Conservation (phyloP, 1,284 basidiomycete species). For the Neonothopanus nambi region DNA sequence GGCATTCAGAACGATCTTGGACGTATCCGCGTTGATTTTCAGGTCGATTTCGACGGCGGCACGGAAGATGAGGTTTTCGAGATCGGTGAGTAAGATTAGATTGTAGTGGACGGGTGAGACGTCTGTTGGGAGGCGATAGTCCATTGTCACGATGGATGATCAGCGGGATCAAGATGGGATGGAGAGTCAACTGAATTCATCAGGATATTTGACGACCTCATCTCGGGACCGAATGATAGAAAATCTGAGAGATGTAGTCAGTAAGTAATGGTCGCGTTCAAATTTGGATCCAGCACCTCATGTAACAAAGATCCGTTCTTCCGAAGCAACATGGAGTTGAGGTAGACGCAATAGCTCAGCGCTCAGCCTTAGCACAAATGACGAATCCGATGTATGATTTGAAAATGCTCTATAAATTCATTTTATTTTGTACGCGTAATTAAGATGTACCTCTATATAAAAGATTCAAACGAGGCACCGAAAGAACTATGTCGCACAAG, state of each 20-base stretch:
- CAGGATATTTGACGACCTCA: too few relatives aligned
- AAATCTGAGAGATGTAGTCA: too few relatives aligned
- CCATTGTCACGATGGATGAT: not conserved
- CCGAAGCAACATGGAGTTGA: not conserved
- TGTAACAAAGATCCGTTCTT: not conserved
- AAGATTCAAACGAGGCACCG: not conserved
- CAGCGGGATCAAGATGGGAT: too few relatives aligned
- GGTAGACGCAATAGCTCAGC: too few relatives aligned
- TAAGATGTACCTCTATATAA: not conserved
- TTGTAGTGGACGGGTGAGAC: conserved; percentile 70
- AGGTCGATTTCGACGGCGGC: conserved; percentile 66
- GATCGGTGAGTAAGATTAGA: conserved; percentile 69
- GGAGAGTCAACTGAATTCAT: too few relatives aligned
- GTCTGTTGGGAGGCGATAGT: conserved; percentile 59
- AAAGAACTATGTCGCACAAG: not conserved
- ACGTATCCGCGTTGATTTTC: conserved; percentile 55
- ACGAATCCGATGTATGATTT: not conserved
- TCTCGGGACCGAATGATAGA: too few relatives aligned
- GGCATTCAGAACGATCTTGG: conserved; percentile 58
- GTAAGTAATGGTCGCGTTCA: not conserved
- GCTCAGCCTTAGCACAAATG: too few relatives aligned
- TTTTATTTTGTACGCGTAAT: conserved; percentile 3
- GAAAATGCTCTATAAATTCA: conserved; percentile 5
- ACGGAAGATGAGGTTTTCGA: conserved; percentile 58
- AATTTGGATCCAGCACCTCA: not conserved